Percentiles rank a stretch among this genome's conserved stretches.
Evolutionary conservation across 805 yeast species (phyloP).

Genomic region (Starmerella bacillaris): DNA sequence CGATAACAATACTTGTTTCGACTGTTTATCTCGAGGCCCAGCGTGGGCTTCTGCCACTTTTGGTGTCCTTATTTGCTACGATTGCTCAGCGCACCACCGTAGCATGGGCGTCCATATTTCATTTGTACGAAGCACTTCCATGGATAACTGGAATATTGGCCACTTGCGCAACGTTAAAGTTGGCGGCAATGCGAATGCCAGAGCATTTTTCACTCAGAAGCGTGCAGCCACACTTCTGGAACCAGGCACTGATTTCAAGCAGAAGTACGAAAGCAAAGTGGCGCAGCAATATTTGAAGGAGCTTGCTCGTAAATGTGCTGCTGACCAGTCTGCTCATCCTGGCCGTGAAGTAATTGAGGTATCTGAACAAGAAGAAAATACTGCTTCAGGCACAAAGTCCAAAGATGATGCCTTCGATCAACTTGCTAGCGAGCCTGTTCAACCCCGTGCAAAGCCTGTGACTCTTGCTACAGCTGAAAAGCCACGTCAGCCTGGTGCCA

Average conservation of each 20-base stretch:
- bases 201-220: conserved; percentile 63
- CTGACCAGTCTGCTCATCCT: conserved; percentile 58
- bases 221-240: conserved; percentile 63
- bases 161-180: conserved; percentile 82
- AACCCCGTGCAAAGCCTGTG: not conserved
- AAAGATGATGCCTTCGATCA: conserved; percentile 76
- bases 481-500: conserved; percentile 18
- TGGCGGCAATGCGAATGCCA: conserved; percentile 81
- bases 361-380: conserved; percentile 4
- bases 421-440: conserved; percentile 40
- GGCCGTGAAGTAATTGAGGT: conserved; percentile 25
- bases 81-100: conserved; percentile 90
- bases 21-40: conserved; percentile 84
- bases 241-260: conserved; percentile 41
- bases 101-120: conserved; percentile 91
- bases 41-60: conserved; percentile 98
- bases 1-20: conserved; percentile 75
- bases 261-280: conserved; percentile 62
- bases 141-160: conserved; percentile 86
- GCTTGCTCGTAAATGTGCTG: conserved; percentile 45
- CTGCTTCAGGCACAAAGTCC: conserved; percentile 8
- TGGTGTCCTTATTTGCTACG: conserved; percentile 80
- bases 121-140: conserved; percentile 76
- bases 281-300: conserved; percentile 73
- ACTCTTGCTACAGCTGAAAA: conserved; percentile 16